Base-by-base conservation (phyloP, 768 basidiomycete genomes). In the Rhodotorula graminis region DNA sequence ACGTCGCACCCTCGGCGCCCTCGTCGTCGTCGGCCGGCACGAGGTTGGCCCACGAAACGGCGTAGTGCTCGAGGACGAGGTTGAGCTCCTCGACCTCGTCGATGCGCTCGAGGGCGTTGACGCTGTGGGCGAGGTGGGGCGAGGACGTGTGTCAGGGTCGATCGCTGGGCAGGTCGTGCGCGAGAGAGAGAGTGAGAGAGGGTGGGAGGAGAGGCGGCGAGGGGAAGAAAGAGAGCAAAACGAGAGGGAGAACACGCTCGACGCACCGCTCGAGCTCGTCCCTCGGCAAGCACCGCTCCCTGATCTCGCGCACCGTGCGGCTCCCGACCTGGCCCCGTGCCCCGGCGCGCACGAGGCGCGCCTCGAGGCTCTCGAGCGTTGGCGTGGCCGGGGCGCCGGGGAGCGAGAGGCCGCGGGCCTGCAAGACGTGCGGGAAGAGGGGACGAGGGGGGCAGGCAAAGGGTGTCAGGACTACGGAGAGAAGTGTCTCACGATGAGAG, bases 41-140 rank as follows among this genome's bases (percentile, higher is more conserved):
- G 57, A 80, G 79, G 27, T 75, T 70, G 0, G 84, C 87, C 93
- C 93, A 97, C 0, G 89, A 88, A 65, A 97, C 86, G 23, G 89
- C 91, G 80, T 98, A 98, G 79, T 98, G 94, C 4, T 85, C 84
- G 44, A 96, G 82, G 2, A 98, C 90, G 10, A 99, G 85, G 69
- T 93, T 90, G 29, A 99, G 84, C 81, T 98, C 95, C 80, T 99
- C 95, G 16, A 93, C 84, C 81, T 99, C 94, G 79, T 98, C 95
- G 10, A 99, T 85, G 81, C 91, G 85, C 79, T 98, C 95, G 25
- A 96, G 84, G 67, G 82, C 83, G 0, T 90, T 85, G 78, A 94
- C 89, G 77, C 93, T 93, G 76, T 44, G 29, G 25, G 65, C 49
- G 33, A 21, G 49, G n/a, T n/a, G n/a, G n/a, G n/a, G n/a, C n/a